Evolutionary conservation across 768 basidiomycete species (phyloP), one percentile per base, ranked within the genome.

Genomic region (Naganishia kalamii): DNA sequence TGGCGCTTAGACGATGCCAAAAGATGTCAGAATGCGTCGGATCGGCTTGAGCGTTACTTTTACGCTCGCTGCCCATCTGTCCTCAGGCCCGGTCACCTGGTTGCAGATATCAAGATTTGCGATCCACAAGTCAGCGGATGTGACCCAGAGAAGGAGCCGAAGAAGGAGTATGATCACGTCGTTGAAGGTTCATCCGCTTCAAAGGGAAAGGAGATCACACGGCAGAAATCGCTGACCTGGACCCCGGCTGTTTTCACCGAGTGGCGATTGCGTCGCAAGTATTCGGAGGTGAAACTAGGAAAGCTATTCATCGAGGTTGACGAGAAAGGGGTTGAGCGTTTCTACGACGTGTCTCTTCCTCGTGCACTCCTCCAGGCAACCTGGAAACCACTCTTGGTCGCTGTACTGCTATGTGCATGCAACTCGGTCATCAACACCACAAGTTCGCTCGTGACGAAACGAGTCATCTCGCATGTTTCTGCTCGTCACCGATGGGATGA

Each of bases 381-480:
- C 19, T 52, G 51, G 51, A 7, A 29, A 23, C 29, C 19, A n/a
- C 51, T 33, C 12, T 32, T 52, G 19, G 6, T 62, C 44, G 60
- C 41, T 4, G 15, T 46, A 1, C 12, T 19, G 13, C 29, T 29
- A 15, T 21, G 21, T 29, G 46, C 46, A 3, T 62, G 41, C 25
- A 10, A 13, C 11, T 61, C 43, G 19, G 49, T 50, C 19, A 21
- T 50, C 49, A 50, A 17, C 29, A 50, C 49, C 1, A 50, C 49
- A 5, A 52, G 51, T 19, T 52, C 51, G 3, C 23, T 60, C 27
- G 12, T 87, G 25, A 85, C 79, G 70, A 85, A 86, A 69, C 80
- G 83, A 21, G 72, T 86, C 7, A 77, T 86, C 21, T 81, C 81
- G 1, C n/a, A n/a, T n/a, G n/a, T n/a, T 8, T 79, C 81, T 0